Evolutionary conservation across 177 flowering plant species (phyloP), one percentile per base, ranked within the genome.

Genomic region (Vitis hybrid): DNA sequence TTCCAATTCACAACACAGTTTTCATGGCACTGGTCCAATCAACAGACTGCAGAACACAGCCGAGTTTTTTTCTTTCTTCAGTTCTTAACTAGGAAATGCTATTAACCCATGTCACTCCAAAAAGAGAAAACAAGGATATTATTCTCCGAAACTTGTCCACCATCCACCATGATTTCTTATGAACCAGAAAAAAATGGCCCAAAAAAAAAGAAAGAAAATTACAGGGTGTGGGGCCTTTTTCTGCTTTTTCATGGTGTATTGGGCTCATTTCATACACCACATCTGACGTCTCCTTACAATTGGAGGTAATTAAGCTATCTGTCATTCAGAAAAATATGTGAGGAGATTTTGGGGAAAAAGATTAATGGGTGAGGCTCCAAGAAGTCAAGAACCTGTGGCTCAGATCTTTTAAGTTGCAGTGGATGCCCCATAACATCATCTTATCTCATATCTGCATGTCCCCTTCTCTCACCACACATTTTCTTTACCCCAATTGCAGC

Each of bases 391-490:
- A 75, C 50, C 61, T 75, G 79, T 75, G 82, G 81, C 69, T 75
- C 61, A 70, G n/a, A 76, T 48, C 54, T 11, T 19, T 19, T 15
- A n/a, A 14, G 58, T 18, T 63, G 58, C 31, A 34, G 61, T 18
- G 13, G n/a, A 15, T 1, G 52, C 55, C 53, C 53, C 45, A 39
- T 22, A 22, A 66, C 63, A 67, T 53, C 31, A 75, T 71, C 81
- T 76, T 74, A 80, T 83, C 81, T 63, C 31, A 31, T 61, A n/a
- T 51, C 50, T 74, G 50, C 51, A 1, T 53, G 2, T 18, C 12
- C 26, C n/a, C 53, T 57, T 54, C 73, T 55, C 69, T 78, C 79
- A 74, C 85, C 87, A 78, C 87, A 65, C 66, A 54, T 75, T 73
- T 39, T 51, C 48, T 67, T 68, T 50, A 61, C 31, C n/a, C 51